phyloP scores from a whole-genome alignment of 2,329 filamentous ascomycete species.

The Allantophomopsis lycopodina region DNA sequence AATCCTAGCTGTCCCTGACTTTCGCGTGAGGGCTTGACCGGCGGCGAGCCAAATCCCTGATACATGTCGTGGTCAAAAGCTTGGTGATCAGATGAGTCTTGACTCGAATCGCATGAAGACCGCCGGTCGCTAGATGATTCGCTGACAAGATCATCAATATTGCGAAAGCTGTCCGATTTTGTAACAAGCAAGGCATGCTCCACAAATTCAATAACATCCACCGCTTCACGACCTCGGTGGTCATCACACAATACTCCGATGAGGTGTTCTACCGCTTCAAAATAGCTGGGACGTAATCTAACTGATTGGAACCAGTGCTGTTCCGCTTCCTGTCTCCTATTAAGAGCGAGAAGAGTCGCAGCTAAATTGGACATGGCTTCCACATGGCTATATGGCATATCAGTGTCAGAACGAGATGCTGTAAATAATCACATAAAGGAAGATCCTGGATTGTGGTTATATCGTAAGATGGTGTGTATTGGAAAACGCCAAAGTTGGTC shows the following conservation, averaged over 20 bases:
- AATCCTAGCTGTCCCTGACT: conserved; percentile 29
- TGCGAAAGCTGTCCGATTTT: conserved; percentile 22
- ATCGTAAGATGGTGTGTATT: too few species aligned
- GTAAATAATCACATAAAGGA: too few species aligned
- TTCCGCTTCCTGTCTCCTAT: conserved; percentile 72
- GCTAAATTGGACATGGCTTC: conserved; percentile 92
- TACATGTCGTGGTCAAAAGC: conserved; percentile 16
- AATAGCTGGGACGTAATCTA: conserved; percentile 69
- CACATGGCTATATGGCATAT: conserved; percentile 39
- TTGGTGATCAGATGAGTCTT: conserved; percentile 12
- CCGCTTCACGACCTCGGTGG: conserved; percentile 70
- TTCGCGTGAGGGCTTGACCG: conserved; percentile 8
- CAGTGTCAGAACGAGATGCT: too few species aligned
- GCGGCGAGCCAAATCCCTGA: conserved; percentile 6
- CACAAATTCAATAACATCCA: conserved; percentile 75
- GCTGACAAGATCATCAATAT: conserved; percentile 38
- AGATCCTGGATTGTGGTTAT: too few species aligned
- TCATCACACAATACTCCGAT: conserved; percentile 75
- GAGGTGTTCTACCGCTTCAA: conserved; percentile 91
- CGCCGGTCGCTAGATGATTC: conserved; percentile 40
- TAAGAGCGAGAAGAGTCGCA: conserved; percentile 73
- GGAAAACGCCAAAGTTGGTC: too few species aligned
- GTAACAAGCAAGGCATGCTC: conserved; percentile 54
- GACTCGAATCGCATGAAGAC: conserved; percentile 12
- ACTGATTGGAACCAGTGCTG: conserved; percentile 78